Conservation (phyloP, 2,329 filamentous ascomycete genomes). For the Colletotrichum shisoi region DNA sequence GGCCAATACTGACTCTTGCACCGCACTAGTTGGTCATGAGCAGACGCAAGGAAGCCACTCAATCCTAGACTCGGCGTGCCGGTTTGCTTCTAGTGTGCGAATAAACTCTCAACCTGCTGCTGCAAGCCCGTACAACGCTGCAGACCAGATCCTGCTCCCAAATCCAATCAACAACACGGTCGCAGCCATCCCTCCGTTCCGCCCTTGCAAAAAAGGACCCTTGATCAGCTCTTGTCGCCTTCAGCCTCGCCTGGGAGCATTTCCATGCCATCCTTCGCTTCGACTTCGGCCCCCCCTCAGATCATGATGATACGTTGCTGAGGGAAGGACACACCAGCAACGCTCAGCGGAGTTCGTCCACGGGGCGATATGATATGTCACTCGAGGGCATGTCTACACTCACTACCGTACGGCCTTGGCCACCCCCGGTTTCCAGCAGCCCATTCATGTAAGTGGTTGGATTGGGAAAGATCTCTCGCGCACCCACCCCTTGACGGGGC, state of each 20-base stretch:
- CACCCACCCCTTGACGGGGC: neutral
- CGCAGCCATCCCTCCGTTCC: neutral
- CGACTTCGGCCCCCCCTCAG: neutral
- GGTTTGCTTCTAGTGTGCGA: constrained; percentile 33
- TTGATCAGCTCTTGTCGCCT: constrained; percentile 2
- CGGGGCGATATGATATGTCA: constrained; percentile 31
- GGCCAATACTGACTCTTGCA: constrained; percentile 24
- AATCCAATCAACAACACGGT: constrained; percentile 13
- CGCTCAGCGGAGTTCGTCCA: neutral
- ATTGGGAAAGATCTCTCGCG: constrained; percentile 29
- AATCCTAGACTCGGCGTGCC: constrained; percentile 15
- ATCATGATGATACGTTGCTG: constrained; percentile 9
- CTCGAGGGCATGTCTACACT: constrained; percentile 1
- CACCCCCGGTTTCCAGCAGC: constrained; percentile 10
- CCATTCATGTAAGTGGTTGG: constrained; percentile 35
- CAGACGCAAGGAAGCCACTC: constrained; percentile 19
- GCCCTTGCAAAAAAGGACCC: constrained; percentile 11
- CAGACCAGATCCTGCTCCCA: constrained; percentile 20
- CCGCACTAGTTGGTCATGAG: constrained; percentile 31
- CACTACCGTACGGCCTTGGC: constrained; percentile 3
- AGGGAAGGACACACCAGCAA: constrained; percentile 2
- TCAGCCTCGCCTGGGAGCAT: constrained; percentile 7
- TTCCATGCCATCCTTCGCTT: constrained; percentile 1
- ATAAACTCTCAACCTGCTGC: constrained; percentile 29
- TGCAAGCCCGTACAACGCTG: constrained; percentile 14